A percentile compares a stretch with the other conserved stretches of the same genome.
Evolutionary conservation across 495 filamentous ascomycete species (phyloP).

Genomic region (Talaromyces thailandensis): DNA sequence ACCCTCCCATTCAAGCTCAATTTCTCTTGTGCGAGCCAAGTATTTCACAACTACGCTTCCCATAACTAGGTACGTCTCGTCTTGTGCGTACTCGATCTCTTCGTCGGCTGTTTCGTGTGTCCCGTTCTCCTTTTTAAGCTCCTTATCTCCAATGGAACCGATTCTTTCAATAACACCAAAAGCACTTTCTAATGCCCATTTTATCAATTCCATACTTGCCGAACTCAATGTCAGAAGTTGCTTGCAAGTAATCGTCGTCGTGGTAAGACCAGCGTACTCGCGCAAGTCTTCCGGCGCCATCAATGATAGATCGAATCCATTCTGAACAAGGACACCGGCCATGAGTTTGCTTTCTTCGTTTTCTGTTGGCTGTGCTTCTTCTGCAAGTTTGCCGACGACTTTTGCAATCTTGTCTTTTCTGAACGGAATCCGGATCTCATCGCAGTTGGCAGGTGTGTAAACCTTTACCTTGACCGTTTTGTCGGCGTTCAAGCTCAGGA

Average conservation of each 20-base stretch:
- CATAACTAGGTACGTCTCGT: conserved; percentile 71
- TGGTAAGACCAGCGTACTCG: conserved; percentile 91
- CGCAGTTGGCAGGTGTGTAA: conserved; percentile 86
- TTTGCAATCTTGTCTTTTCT: conserved; percentile 92
- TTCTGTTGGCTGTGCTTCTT: conserved; percentile 56
- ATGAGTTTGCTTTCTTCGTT: conserved; percentile 50
- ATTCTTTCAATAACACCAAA: conserved; percentile 81
- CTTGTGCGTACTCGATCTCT: conserved; percentile 34
- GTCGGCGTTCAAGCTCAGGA: conserved; percentile 79
- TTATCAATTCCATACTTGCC: conserved; percentile 82
- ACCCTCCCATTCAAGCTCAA: conserved; percentile 94
- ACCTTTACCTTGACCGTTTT: conserved; percentile 79
- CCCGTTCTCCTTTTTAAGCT: conserved; percentile 25
- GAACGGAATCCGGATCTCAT: conserved; percentile 92
- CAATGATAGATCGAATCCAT: conserved; percentile 89
- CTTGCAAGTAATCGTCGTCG: conserved; percentile 84
- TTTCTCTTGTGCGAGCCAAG: conserved; percentile 53
- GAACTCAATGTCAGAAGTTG: conserved; percentile 79
- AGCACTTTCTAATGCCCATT: conserved; percentile 88
- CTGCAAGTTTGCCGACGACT: conserved; percentile 88
- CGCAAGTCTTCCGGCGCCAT: conserved; percentile 95
- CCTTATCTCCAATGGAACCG: conserved; percentile 24
- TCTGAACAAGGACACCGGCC: conserved; percentile 87
- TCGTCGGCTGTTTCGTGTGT: conserved; percentile 40
- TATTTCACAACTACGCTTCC: conserved; percentile 75